Percentiles rank a stretch among this genome's conserved stretches.
phyloP scores from a whole-genome alignment of 805 yeast species.

The Saccharomycopsis babjevae region DNA sequence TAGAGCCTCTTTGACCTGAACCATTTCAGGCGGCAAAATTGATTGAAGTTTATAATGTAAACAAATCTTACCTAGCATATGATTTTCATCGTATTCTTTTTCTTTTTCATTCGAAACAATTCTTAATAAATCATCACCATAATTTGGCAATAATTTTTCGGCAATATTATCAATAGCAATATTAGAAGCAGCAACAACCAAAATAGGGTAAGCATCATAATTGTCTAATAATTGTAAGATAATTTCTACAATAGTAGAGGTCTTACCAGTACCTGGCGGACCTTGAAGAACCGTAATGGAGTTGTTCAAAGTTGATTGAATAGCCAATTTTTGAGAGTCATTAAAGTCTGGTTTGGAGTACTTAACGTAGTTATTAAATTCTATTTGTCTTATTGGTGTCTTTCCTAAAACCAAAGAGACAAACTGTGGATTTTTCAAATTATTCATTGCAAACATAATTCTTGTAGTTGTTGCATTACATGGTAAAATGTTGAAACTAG shows the following conservation, averaged over 20 bases:
- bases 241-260: constrained; percentile 59
- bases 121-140: constrained; percentile 43
- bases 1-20: constrained; percentile 35
- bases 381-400: constrained; percentile 43
- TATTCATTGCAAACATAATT: constrained; percentile 56
- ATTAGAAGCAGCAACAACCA: constrained; percentile 68
- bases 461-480: constrained; percentile 54
- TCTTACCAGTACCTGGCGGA: constrained; percentile 79
- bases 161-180: constrained; percentile 72
- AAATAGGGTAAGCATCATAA: constrained; percentile 48
- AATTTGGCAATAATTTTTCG: constrained; percentile 46
- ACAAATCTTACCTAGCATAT: constrained; percentile 49
- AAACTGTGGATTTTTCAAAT: constrained; percentile 42
- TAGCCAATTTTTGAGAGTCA: constrained; percentile 47
- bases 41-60: constrained; percentile 50
- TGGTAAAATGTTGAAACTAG: constrained; percentile 39
- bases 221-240: constrained; percentile 45
- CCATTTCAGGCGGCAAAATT: constrained; percentile 36
- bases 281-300: constrained; percentile 56
- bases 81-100: constrained; percentile 46
- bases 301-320: constrained; percentile 41
- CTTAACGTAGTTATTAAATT: constrained; percentile 43
- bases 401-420: constrained; percentile 45
- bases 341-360: constrained; percentile 42
- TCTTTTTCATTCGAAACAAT: constrained; percentile 53